phyloP scores from a whole-genome alignment of 306 rosid genomes.

The Bauhinia variegata region DNA sequence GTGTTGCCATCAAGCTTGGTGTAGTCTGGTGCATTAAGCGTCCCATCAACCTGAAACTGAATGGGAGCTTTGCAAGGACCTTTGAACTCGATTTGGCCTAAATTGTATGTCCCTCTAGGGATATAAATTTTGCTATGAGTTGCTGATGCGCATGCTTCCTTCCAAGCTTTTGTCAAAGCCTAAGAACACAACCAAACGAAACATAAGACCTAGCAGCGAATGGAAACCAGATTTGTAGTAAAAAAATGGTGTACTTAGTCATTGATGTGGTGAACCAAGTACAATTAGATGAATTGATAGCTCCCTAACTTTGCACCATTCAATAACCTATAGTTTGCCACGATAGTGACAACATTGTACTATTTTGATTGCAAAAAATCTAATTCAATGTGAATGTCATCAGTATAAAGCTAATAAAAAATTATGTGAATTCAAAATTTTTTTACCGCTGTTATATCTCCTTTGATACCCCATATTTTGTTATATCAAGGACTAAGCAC shows the following conservation, averaged over 20 bases:
- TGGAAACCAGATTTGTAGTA: too few species aligned
- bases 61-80: conserved; percentile 54
- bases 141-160: conserved; percentile 36
- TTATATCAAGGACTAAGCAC: conserved; percentile 15
- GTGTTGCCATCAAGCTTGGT: neutral
- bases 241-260: too few species aligned
- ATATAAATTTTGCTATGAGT: conserved; percentile 21
- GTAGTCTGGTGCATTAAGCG: conserved; percentile 33
- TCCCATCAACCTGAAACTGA: conserved; percentile 36
- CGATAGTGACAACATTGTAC: too few species aligned
- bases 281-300: too few species aligned
- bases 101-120: conserved; percentile 27
- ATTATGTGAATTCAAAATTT: too few species aligned
- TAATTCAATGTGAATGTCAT: too few species aligned
- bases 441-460: conserved; percentile 31
- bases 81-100: neutral
- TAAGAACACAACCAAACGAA: neutral
- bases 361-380: too few species aligned
- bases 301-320: too few species aligned
- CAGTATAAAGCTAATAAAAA: too few species aligned
- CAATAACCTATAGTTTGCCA: too few species aligned
- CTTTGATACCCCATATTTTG: conserved; percentile 27
- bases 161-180: conserved; percentile 44
- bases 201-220: too few species aligned
- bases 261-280: too few species aligned